These are phyloP conservation scores for Skeletonema tropicum DNA, from an alignment of 108 stramenopile species.

Conservation along the genomic window DNA sequence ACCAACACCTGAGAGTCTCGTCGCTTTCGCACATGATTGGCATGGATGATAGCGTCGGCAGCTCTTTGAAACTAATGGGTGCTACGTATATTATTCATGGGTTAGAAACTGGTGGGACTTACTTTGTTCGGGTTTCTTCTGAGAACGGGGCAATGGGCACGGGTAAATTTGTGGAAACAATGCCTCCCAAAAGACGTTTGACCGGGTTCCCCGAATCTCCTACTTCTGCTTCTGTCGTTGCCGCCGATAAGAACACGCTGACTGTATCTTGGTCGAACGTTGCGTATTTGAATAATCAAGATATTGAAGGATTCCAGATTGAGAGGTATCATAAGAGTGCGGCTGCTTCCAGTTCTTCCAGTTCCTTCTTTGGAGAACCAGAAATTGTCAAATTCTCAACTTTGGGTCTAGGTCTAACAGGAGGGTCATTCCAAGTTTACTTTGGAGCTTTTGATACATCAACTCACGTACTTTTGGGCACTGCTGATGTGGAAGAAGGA, in stretches of 20 bases:
- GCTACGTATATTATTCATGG: constrained; percentile 43
- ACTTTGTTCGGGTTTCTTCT: constrained; percentile 75
- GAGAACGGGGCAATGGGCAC: constrained; percentile 58
- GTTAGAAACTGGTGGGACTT: constrained; percentile 47
- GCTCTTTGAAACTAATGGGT: constrained; percentile 47
- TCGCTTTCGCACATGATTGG: constrained; percentile 26
- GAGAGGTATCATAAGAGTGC: constrained; percentile 47
- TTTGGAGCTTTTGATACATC: constrained; percentile 52
- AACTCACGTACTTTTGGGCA: constrained; percentile 41
- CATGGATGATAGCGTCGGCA: constrained; percentile 10
- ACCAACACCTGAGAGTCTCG: constrained; percentile 39
- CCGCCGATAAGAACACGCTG: constrained; percentile 34
- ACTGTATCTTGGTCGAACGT: constrained; percentile 47
- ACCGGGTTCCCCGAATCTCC: constrained; percentile 46
- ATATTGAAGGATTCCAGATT: constrained; percentile 46
- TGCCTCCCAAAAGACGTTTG: constrained; percentile 41
- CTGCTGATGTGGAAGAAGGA: constrained; percentile 37
- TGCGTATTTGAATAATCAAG: constrained; percentile 30
- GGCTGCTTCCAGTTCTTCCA: constrained; percentile 28
- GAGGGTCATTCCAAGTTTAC: constrained; percentile 49
- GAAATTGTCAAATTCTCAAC: constrained; percentile 49
- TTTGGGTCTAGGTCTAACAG: constrained; percentile 38
- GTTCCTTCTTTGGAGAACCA: constrained; percentile 46
- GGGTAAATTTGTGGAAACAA: constrained; percentile 33
- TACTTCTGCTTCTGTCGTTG: constrained; percentile 30